Percentiles rank a stretch among this genome's conserved stretches.
Conservation (phyloP, 257 asterid genomes). For the Przewalskia tangutica region DNA sequence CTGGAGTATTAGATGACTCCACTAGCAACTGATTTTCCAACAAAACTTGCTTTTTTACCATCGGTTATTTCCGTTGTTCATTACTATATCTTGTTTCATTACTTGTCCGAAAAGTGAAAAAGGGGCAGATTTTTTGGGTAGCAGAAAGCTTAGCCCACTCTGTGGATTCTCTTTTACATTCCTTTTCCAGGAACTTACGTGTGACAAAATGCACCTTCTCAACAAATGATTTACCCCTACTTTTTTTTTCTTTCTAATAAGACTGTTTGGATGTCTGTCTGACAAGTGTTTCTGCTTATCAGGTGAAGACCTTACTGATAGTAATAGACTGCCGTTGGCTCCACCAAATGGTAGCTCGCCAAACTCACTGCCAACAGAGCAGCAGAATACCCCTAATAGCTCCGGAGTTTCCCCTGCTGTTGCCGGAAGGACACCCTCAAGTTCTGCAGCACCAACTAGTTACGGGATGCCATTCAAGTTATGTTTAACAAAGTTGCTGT, state of each 20-base stretch:
- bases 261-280: not conserved
- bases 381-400: constrained; percentile 48
- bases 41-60: not conserved
- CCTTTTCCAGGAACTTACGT: not conserved
- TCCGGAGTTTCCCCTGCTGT: constrained; percentile 63
- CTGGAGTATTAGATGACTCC: not conserved
- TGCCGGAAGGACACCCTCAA: constrained; percentile 51
- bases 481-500: constrained; percentile 20
- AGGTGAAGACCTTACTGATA: constrained; percentile 48
- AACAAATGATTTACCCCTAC: not conserved
- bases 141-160: not conserved
- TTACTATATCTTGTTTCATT: not conserved
- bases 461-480: constrained; percentile 6
- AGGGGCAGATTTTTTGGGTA: not conserved
- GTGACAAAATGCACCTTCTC: not conserved
- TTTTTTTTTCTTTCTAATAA: not conserved
- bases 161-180: not conserved
- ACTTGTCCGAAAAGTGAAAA: not conserved
- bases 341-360: constrained; percentile 44
- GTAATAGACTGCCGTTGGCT: constrained; percentile 28
- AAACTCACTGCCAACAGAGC: constrained; percentile 58
- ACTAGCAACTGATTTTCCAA: not conserved
- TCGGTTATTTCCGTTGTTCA: not conserved
- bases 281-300: constrained; percentile 6
- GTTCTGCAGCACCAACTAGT: constrained; percentile 31